Percentiles rank a stretch among this genome's conserved stretches.
phyloP scores from a whole-genome alignment of 805 yeast genomes.

The Kuraishia ogatae region DNA sequence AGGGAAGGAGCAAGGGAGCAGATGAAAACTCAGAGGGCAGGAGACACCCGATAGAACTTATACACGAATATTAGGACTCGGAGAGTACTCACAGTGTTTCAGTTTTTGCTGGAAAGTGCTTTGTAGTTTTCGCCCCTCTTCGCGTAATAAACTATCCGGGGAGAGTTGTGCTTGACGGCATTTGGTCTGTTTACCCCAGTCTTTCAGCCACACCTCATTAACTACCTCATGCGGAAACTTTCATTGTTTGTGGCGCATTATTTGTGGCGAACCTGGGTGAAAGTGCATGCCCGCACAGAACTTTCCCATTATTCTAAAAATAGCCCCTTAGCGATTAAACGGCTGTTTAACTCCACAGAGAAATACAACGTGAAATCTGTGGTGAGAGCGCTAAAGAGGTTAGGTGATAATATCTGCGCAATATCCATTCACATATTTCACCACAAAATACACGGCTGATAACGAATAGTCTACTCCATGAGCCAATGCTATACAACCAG shows the following conservation, averaged over 20 bases:
- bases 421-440: background rate
- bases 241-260: background rate
- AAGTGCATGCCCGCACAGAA: background rate
- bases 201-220: background rate
- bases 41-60: background rate
- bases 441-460: background rate
- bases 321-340: background rate
- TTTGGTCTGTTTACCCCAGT: background rate
- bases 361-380: background rate
- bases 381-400: background rate
- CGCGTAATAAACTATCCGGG: too few species aligned
- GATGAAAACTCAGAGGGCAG: background rate
- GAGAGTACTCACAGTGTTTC: too few species aligned
- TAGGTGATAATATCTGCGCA: background rate
- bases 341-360: background rate
- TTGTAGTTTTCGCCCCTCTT: too few species aligned
- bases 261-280: background rate
- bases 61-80: too few species aligned
- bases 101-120: too few species aligned
- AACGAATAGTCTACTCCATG: background rate
- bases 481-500: background rate
- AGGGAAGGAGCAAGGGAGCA: background rate
- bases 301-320: background rate
- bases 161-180: background rate
- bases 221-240: background rate